Evolutionary conservation across 1,284 basidiomycete species (phyloP).

Genomic region (Rhodotorula glutinis): DNA sequence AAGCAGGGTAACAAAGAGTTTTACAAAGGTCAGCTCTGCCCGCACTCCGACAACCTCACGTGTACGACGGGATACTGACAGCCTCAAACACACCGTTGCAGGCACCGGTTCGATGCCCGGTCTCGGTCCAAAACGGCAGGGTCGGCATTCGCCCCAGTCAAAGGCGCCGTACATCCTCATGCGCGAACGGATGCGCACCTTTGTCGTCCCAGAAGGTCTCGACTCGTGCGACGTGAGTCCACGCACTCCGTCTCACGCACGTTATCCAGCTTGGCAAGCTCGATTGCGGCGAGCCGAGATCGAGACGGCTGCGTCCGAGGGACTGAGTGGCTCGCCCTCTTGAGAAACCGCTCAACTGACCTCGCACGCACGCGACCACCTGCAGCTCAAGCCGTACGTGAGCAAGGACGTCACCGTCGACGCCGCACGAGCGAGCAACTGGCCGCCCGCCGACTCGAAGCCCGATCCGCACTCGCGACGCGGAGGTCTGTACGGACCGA

Average conservation of each 20-base stretch:
- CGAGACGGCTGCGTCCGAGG: too few relatives aligned
- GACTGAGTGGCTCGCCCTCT: not conserved
- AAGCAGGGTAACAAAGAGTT: constrained; percentile 88
- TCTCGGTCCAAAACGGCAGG: constrained; percentile 41
- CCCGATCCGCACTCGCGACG: constrained; percentile 21
- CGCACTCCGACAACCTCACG: too few relatives aligned
- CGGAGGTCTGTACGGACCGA: constrained; percentile 37
- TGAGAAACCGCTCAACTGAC: too few relatives aligned
- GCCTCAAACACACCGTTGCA: too few relatives aligned
- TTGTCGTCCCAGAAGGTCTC: constrained; percentile 40
- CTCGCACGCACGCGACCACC: too few relatives aligned
- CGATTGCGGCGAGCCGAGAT: too few relatives aligned
- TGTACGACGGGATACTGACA: too few relatives aligned
- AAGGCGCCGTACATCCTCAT: constrained; percentile 44
- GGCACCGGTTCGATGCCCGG: constrained; percentile 44
- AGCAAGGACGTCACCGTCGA: constrained; percentile 32
- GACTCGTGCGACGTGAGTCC: constrained; percentile 29
- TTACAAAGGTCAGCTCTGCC: constrained; percentile 68
- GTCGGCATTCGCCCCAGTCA: constrained; percentile 30
- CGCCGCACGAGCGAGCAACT: constrained; percentile 21
- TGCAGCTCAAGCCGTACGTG: constrained; percentile 44
- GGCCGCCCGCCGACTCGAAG: constrained; percentile 42
- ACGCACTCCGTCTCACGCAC: too few relatives aligned
- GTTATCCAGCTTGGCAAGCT: too few relatives aligned
- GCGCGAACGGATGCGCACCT: constrained; percentile 43